Conservation (phyloP, 371 early-diverging fungal genomes). For the Dinochytrium kinnereticum region DNA sequence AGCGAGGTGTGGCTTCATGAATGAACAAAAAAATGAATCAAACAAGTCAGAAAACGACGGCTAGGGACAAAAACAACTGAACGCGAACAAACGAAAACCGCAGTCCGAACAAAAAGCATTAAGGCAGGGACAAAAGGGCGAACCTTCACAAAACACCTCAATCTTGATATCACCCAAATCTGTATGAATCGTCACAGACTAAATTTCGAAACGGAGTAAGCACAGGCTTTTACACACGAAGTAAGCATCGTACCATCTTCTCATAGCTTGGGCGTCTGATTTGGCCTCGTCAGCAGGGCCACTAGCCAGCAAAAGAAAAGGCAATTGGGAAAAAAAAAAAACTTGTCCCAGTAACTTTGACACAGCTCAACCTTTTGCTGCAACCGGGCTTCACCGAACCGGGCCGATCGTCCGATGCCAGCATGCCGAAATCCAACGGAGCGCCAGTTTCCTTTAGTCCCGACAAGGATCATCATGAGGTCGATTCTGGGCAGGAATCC, state of each 20-base stretch:
- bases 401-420: neutral
- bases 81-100: neutral
- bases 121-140: too few relatives aligned
- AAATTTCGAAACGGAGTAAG: too few relatives aligned
- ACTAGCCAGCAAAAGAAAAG: neutral
- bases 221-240: too few relatives aligned
- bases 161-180: conserved; percentile 90
- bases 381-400: neutral
- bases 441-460: neutral
- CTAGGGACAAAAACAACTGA: neutral
- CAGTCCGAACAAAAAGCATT: neutral
- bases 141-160: conserved; percentile 52
- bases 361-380: neutral
- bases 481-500: neutral
- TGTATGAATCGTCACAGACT: conserved; percentile 81
- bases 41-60: neutral
- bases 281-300: neutral
- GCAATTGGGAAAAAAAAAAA: neutral
- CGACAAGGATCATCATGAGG: neutral
- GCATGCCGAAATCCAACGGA: neutral
- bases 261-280: too few relatives aligned
- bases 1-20: conserved; percentile 46
- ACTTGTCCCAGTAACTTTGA: neutral
- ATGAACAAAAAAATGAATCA: neutral
- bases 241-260: neutral